Evolutionary conservation across 176 grass and related monocot species (phyloP), one percentile per base, ranked within the genome.

Genomic region (Dendrocalamus sinicus): DNA sequence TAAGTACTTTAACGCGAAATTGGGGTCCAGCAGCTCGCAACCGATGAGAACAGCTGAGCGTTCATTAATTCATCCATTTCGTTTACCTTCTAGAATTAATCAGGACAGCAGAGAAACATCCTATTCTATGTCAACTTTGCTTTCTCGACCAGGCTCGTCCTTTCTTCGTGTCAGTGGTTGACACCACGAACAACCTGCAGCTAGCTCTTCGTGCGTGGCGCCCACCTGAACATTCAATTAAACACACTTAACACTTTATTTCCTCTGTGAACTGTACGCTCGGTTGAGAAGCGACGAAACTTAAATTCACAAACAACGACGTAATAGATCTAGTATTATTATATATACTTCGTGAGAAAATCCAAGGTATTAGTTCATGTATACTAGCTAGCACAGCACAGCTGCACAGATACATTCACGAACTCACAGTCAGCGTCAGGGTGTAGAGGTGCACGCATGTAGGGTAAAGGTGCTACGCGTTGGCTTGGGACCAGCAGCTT

Each of bases 191-290:
- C 76, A 28, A 26, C 5, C 73, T 8, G 54, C 20, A 10, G 19
- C 78, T 67, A 8, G 12, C 11, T 41, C 57, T n/a, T 68, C 53
- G 12, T 40, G 47, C 12, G 35, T 46, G 51, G 48, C 51, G 41
- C 66, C 79, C 37, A 72, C 51, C 51, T 43, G 37, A 46, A 23
- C 35, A 58, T 69, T 81, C 48, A 58, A 28, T 82, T 82, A 72
- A 61, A 73, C 54, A 73, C 46, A 37, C 35, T 32, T 0, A 14
- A 32, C 41, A 23, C 35, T 28, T n/a, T 9, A 48, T 76, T 77
- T 43, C 35, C 57, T 28, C 1, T 10, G 32, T 75, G 47, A 5
- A 8, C 37, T 46, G 62, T 20, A 28, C 9, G 19, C 58, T 68
- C 62, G 63, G 73, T 85, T 85, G 73, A 69, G 83, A 43, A 46